Evolutionary conservation across 345 rosid species (phyloP).

Genomic region (Dipteronia dyeriana): DNA sequence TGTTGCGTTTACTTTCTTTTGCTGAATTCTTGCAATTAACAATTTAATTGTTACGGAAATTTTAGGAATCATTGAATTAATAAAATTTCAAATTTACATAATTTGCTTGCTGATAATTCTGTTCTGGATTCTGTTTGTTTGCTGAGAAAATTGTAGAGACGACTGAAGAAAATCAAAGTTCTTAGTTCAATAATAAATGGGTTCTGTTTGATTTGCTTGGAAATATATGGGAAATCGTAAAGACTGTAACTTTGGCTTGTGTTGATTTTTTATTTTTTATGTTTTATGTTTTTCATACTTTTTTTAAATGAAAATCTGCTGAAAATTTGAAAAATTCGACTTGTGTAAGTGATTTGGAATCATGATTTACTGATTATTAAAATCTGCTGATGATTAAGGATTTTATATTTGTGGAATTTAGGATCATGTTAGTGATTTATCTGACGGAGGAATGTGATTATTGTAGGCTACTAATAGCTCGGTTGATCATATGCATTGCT

Average conservation of each 20-base stretch:
- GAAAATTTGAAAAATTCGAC: background rate
- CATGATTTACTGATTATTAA: no score
- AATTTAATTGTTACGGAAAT: background rate
- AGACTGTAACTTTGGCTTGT: background rate
- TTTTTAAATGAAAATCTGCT: no score
- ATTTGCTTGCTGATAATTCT: background rate
- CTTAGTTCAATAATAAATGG: background rate
- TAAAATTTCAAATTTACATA: background rate
- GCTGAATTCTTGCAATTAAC: background rate
- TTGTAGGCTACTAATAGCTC: slow-evolving; percentile 66
- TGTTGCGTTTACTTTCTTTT: background rate
- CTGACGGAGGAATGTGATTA: slow-evolving; percentile 4
- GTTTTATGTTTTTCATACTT: background rate
- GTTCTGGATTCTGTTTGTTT: background rate
- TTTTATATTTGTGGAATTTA: background rate
- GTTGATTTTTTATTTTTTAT: no score
- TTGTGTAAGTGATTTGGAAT: background rate
- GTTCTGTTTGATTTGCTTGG: background rate
- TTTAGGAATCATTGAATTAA: background rate
- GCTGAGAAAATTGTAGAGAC: background rate
- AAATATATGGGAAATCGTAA: background rate
- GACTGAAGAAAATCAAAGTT: background rate
- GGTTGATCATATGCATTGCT: slow-evolving; percentile 82
- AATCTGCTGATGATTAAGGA: background rate
- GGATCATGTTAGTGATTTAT: background rate